Evolutionary conservation across 2,329 filamentous ascomycete species (phyloP).

Genomic region (Arthroderma sp.): DNA sequence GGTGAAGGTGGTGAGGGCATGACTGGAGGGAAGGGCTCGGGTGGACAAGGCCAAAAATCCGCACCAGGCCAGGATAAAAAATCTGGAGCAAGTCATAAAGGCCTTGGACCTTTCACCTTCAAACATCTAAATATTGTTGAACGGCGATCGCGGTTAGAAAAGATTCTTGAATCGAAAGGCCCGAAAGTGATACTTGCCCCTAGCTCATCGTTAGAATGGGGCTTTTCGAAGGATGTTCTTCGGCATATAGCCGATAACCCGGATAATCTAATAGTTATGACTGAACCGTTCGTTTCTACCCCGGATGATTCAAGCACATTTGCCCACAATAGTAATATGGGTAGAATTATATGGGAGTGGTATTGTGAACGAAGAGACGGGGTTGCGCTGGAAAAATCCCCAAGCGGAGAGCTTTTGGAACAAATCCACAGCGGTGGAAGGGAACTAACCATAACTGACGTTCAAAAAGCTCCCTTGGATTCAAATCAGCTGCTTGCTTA

Average conservation of each 20-base stretch:
- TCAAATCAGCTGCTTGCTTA: constrained; percentile 68
- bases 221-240: constrained; percentile 74
- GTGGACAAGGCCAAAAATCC: constrained; percentile 27
- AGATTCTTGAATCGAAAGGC: constrained; percentile 43
- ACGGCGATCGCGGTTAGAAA: constrained; percentile 64
- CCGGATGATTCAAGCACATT: constrained; percentile 15
- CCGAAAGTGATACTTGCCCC: constrained; percentile 76
- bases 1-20: constrained; percentile 29
- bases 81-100: constrained; percentile 25
- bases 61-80: constrained; percentile 25
- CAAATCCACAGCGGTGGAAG: constrained; percentile 53
- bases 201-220: constrained; percentile 85
- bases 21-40: constrained; percentile 20
- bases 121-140: constrained; percentile 73
- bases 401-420: constrained; percentile 48
- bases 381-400: constrained; percentile 43
- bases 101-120: constrained; percentile 73
- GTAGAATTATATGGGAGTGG: constrained; percentile 65
- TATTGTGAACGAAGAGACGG: constrained; percentile 58
- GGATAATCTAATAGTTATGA: constrained; percentile 75
- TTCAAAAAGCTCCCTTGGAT: constrained; percentile 53
- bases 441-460: constrained; percentile 47
- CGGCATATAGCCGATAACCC: constrained; percentile 60
- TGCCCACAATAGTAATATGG: constrained; percentile 38
- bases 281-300: constrained; percentile 45